Evolutionary conservation across 768 basidiomycete genomes (phyloP).

Genomic region (Russula ochroleuca): DNA sequence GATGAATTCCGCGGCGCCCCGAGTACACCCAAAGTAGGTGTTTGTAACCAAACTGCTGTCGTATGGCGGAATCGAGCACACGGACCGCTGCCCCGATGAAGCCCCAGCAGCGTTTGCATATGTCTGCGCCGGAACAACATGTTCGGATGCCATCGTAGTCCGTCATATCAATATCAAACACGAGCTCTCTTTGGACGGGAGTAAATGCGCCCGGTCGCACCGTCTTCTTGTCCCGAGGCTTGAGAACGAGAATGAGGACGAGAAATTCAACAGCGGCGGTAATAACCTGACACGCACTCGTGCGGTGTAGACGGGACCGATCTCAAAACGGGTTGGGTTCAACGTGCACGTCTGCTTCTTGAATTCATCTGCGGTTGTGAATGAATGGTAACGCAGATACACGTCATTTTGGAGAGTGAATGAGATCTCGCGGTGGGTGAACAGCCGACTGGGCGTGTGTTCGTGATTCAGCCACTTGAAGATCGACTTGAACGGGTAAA

Average conservation of each 20-base stretch:
- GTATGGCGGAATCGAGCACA: constrained; percentile 72
- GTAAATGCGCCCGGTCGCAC: constrained; percentile 62
- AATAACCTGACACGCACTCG: constrained; percentile 50
- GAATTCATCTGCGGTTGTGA: constrained; percentile 77
- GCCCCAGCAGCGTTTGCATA: constrained; percentile 91
- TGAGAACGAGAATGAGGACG: constrained; percentile 8
- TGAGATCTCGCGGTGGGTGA: constrained; percentile 92
- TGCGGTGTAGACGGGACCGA: constrained; percentile 89
- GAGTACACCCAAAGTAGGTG: constrained; percentile 98
- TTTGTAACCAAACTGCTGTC: constrained; percentile 86
- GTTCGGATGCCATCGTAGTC: constrained; percentile 96
- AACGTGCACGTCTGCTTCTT: constrained; percentile 82
- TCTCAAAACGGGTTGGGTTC: constrained; percentile 93
- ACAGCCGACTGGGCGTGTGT: constrained; percentile 70
- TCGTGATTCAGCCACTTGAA: constrained; percentile 95
- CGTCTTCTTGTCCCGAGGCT: constrained; percentile 90
- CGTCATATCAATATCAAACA: constrained; percentile 99
- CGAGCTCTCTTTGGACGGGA: constrained; percentile 83
- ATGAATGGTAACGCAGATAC: constrained; percentile 94
- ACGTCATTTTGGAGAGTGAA: constrained; percentile 89
- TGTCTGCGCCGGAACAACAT: constrained; percentile 86
- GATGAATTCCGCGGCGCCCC: constrained; percentile 95
- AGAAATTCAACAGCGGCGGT: not conserved
- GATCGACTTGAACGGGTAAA: constrained; percentile 93
- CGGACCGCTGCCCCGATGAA: constrained; percentile 92